phyloP scores from a whole-genome alignment of 2,329 filamentous ascomycete species.

The Emmonsia crescens region DNA sequence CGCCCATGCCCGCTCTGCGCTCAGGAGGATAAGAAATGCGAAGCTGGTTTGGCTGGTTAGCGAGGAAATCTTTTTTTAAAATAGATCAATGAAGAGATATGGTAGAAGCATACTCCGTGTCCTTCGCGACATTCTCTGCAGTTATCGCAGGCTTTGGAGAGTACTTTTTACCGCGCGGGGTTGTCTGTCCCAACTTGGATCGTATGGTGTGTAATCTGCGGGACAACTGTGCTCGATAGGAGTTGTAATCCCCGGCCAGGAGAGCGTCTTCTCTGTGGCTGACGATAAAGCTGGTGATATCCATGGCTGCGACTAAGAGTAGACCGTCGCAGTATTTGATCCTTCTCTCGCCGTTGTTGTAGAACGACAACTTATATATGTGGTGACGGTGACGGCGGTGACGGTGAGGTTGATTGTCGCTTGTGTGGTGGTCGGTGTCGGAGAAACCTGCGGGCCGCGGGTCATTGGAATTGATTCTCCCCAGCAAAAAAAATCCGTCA shows the following conservation, averaged over 20 bases:
- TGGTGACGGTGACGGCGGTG: background rate
- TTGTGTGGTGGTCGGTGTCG: slow-evolving; percentile 1
- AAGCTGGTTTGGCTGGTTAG: slow-evolving; percentile 44
- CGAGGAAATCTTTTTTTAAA: background rate
- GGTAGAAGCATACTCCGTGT: slow-evolving; percentile 55
- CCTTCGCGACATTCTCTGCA: slow-evolving; percentile 60
- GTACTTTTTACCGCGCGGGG: slow-evolving; percentile 80
- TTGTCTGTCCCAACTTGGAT: slow-evolving; percentile 74
- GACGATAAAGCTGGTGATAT: slow-evolving; percentile 77
- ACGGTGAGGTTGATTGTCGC: background rate
- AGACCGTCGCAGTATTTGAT: background rate
- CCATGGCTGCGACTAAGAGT: slow-evolving; percentile 46
- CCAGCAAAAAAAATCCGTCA: background rate
- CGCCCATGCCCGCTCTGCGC: slow-evolving; percentile 85
- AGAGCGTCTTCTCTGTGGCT: slow-evolving; percentile 72
- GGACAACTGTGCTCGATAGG: slow-evolving; percentile 69
- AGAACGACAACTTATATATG: no score
- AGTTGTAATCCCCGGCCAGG: slow-evolving; percentile 76
- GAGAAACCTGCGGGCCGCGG: slow-evolving; percentile 1
- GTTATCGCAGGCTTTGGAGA: slow-evolving; percentile 59
- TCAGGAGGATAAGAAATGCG: slow-evolving; percentile 68
- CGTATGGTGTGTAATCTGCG: slow-evolving; percentile 73
- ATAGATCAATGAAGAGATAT: background rate
- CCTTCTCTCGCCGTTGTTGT: background rate
- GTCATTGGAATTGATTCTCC: background rate